These are phyloP conservation scores for Leishmania guyanensis DNA, from an alignment of 208 protist genomes.

Conservation along the genomic window DNA sequence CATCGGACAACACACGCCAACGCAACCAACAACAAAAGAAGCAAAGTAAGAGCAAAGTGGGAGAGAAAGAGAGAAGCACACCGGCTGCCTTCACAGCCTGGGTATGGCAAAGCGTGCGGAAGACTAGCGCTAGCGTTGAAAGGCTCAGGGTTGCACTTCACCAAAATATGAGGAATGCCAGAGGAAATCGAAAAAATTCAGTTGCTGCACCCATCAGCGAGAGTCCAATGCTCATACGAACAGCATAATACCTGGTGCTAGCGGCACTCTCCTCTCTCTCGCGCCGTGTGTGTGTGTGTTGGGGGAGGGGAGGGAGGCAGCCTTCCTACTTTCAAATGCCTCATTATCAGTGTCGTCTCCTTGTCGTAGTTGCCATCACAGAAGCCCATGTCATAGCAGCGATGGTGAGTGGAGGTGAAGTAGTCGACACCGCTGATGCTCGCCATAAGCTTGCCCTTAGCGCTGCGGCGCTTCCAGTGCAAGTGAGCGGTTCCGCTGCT, in stretches of 20 bases:
- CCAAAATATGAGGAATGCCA: not conserved
- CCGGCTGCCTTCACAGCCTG: not conserved
- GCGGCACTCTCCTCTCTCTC: not conserved
- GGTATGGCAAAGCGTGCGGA: not conserved
- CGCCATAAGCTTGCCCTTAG: slow-evolving; percentile 84
- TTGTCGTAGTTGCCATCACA: slow-evolving; percentile 68
- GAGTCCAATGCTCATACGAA: not conserved
- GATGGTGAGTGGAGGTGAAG: slow-evolving; percentile 74
- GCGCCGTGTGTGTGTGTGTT: not conserved
- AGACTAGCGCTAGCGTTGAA: not conserved
- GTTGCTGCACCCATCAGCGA: not conserved
- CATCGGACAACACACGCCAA: not conserved
- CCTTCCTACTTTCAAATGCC: no score
- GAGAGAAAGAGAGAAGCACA: not conserved
- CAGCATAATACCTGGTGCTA: not conserved
- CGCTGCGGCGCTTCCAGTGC: slow-evolving; percentile 88
- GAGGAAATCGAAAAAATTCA: not conserved
- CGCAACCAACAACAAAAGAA: not conserved
- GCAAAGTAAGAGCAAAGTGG: not conserved
- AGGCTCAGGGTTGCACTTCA: not conserved
- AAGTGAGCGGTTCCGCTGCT: slow-evolving; percentile 44
- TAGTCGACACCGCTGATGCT: slow-evolving; percentile 23
- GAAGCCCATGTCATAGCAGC: slow-evolving; percentile 66
- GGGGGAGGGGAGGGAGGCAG: not conserved
- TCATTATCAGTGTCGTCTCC: slow-evolving; percentile 15